Conservation (phyloP, 768 basidiomycete genomes). For the Trametes maxima region DNA sequence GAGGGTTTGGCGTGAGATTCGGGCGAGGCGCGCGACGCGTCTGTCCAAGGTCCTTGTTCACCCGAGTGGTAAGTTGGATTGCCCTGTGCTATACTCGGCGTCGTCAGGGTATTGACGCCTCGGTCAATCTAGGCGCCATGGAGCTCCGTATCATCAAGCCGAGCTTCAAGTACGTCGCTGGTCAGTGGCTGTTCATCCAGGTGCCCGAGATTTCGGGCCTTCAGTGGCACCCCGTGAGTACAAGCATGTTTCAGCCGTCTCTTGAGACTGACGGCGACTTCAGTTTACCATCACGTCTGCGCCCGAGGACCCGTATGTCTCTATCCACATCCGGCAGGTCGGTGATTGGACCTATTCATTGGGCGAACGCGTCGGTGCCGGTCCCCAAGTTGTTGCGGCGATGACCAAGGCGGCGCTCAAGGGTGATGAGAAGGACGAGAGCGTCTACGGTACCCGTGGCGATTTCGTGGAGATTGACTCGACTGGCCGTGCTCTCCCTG, state of each 20-base stretch:
- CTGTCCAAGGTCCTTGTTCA: slow-evolving; percentile 88
- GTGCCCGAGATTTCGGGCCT: slow-evolving; percentile 81
- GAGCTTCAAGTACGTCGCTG: slow-evolving; percentile 87
- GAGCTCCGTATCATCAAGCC: slow-evolving; percentile 92
- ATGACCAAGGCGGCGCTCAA: slow-evolving; percentile 82
- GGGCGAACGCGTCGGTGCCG: slow-evolving; percentile 84
- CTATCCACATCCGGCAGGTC: slow-evolving; percentile 91
- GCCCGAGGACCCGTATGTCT: slow-evolving; percentile 91
- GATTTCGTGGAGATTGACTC: slow-evolving; percentile 81
- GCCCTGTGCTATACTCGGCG: slow-evolving; percentile 3
- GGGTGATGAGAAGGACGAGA: slow-evolving; percentile 65
- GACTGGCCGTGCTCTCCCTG: slow-evolving; percentile 58
- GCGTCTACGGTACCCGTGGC: slow-evolving; percentile 55
- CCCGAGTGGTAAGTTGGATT: slow-evolving; percentile 67
- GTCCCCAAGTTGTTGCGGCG: slow-evolving; percentile 71
- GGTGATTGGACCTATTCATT: slow-evolving; percentile 86
- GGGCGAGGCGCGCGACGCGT: slow-evolving; percentile 75
- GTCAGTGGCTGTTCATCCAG: slow-evolving; percentile 91
- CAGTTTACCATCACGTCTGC: slow-evolving; percentile 96
- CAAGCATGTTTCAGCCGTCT: neutral
- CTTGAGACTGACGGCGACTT: slow-evolving; percentile 4
- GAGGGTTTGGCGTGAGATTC: slow-evolving; percentile 80
- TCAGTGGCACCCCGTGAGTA: slow-evolving; percentile 96
- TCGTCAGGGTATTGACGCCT: slow-evolving; percentile 9
- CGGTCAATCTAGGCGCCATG: slow-evolving; percentile 67